phyloP scores from a whole-genome alignment of 2,329 filamentous ascomycete genomes.

The Calonectria pteridis region DNA sequence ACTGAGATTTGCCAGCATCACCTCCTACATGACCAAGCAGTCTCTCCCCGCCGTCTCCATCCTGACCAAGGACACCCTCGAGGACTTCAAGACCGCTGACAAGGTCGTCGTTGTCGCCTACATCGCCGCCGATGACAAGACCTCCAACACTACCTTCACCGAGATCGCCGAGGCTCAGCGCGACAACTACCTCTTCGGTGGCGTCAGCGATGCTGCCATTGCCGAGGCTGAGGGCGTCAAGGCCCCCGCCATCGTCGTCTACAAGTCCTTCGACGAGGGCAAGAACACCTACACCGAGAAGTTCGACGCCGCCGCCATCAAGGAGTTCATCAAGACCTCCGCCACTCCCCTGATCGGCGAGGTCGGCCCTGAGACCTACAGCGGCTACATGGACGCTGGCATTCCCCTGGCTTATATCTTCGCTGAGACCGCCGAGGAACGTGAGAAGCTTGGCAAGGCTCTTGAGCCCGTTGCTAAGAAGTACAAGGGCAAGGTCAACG shows the following conservation, averaged over 20 bases:
- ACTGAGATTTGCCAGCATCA: conserved; percentile 61
- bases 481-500: conserved; percentile 95
- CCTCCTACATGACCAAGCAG: conserved; percentile 98
- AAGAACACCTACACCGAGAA: conserved; percentile 84
- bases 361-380: conserved; percentile 97
- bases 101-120: conserved; percentile 96
- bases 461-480: conserved; percentile 91
- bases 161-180: conserved; percentile 80
- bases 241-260: conserved; percentile 88
- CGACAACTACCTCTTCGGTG: conserved; percentile 93
- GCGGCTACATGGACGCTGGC: conserved; percentile 91
- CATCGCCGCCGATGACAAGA: conserved; percentile 83
- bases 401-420: conserved; percentile 98
- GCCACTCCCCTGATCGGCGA: conserved; percentile 94
- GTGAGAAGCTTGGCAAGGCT: conserved; percentile 78
- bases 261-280: conserved; percentile 98
- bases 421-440: conserved; percentile 91
- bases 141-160: conserved; percentile 87
- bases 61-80: conserved; percentile 83
- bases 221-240: conserved; percentile 92
- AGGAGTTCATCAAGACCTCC: conserved; percentile 84
- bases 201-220: conserved; percentile 83
- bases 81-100: conserved; percentile 98
- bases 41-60: conserved; percentile 90
- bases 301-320: conserved; percentile 85